Base-by-base conservation (phyloP, 2,329 filamentous ascomycete genomes). In the Coniochaeta ligniaria region DNA sequence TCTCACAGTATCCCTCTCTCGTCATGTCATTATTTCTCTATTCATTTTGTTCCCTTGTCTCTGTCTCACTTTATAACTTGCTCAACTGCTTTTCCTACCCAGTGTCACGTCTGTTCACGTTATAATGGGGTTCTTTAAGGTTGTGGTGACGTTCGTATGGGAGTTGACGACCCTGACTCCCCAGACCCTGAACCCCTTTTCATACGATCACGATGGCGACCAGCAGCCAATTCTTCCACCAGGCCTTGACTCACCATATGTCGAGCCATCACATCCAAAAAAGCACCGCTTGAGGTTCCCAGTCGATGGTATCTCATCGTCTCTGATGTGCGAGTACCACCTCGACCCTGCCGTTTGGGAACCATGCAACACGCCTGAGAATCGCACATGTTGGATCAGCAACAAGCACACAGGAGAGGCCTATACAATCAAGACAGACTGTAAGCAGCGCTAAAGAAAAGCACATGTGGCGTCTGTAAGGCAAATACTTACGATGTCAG, bases 341-440 rank as follows among this genome's bases (percentile, higher is more conserved):
- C 50, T 62, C 2, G 59, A 57, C 22, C 56, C 59, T 8, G 17
- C 22, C 2, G 33, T 55, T 12, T 62, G 61, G 61, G 61, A 62
- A 24, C 52, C 55, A 20, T 62, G 61, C 59, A 62, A 62, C 14
- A 55, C 35, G 4, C 43, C 20, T 6, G 47, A 59, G 28, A 14
- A 16, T 2, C 43, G 61, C 22, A 38, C 38, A 41, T 62, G 61
- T 33, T 62, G 61, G 61, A 1, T 62, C n/a, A 22, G 55, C 3
- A 57, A 58, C 33, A 47, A 47, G 36, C 24, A 14, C n/a, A 43
- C 33, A 5, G 20, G 22, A 1, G 14, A 28, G 50, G 26, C 38
- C n/a, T 62, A 62, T 14, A 57, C 59, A 20, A 58, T 62, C 6
- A 26, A 47, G 12, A 60, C 61, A 20, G 38, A 62, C 28, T 60